These are phyloP conservation scores for Claviceps cyperi DNA, from an alignment of 2,329 filamentous ascomycete genomes.

Conservation along the genomic window DNA sequence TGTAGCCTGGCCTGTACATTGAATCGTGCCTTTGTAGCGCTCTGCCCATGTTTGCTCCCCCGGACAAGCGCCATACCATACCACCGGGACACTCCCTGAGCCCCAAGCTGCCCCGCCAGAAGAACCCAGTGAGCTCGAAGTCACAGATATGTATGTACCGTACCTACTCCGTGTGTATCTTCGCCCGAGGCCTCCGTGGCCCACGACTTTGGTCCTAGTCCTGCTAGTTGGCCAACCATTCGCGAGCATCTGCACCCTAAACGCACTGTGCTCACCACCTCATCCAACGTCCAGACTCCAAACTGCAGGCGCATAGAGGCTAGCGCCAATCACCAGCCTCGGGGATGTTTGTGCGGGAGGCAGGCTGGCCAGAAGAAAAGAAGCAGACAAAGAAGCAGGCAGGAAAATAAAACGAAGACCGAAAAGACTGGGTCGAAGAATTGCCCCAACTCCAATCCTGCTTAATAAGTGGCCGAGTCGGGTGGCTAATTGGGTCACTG, in stretches of 20 bases:
- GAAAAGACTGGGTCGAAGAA: background rate
- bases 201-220: background rate
- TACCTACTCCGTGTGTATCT: background rate
- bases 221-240: background rate
- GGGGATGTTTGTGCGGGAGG: background rate
- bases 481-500: background rate
- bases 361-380: too few species aligned
- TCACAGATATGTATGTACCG: too few species aligned
- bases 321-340: background rate
- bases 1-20: background rate
- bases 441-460: background rate
- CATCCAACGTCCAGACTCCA: background rate
- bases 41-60: background rate
- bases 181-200: background rate
- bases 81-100: background rate
- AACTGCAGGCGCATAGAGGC: background rate
- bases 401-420: background rate
- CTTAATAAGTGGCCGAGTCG: background rate
- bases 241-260: background rate
- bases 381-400: too few species aligned
- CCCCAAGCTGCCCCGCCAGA: background rate
- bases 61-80: background rate
- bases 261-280: background rate
- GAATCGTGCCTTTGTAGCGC: background rate
- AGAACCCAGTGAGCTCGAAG: background rate